A percentile compares a stretch with the other conserved stretches of the same genome.
Conservation (phyloP, 257 asterid species). For the Phtheirospermum japonicum region DNA sequence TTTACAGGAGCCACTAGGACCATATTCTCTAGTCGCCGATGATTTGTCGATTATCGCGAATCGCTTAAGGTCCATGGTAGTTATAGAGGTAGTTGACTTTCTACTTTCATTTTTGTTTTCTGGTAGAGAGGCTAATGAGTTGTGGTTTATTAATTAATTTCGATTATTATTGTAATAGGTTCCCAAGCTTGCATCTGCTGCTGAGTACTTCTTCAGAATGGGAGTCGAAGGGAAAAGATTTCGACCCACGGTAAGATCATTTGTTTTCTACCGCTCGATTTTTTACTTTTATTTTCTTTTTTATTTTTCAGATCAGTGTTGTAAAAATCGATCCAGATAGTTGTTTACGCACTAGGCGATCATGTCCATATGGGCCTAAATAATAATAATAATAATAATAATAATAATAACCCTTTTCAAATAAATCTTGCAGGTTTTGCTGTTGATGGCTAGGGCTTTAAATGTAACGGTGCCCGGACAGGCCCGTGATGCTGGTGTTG, state of each 20-base stretch:
- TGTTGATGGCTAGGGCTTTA: slow-evolving; percentile 84
- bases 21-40: slow-evolving; percentile 95
- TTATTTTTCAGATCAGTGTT: too few species aligned
- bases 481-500: slow-evolving; percentile 39
- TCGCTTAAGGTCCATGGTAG: slow-evolving; percentile 92
- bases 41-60: slow-evolving; percentile 71
- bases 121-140: neutral
- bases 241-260: slow-evolving; percentile 81
- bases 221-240: slow-evolving; percentile 97
- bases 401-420: too few species aligned
- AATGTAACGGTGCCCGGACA: slow-evolving; percentile 49
- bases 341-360: too few species aligned
- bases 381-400: too few species aligned
- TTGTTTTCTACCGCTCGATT: neutral
- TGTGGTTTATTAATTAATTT: neutral
- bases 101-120: slow-evolving; percentile 20
- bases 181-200: slow-evolving; percentile 97
- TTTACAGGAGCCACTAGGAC: slow-evolving; percentile 83
- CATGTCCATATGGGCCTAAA: too few species aligned
- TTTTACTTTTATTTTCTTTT: too few species aligned
- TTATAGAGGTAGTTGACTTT: slow-evolving; percentile 68
- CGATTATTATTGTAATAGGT: slow-evolving; percentile 49
- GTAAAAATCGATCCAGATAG: too few species aligned
- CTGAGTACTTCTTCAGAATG: slow-evolving; percentile 83
- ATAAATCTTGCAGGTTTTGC: neutral